Evolutionary conservation across 2,329 filamentous ascomycete genomes (phyloP).

Genomic region (Immersiporthe knoxdaviesiana): DNA sequence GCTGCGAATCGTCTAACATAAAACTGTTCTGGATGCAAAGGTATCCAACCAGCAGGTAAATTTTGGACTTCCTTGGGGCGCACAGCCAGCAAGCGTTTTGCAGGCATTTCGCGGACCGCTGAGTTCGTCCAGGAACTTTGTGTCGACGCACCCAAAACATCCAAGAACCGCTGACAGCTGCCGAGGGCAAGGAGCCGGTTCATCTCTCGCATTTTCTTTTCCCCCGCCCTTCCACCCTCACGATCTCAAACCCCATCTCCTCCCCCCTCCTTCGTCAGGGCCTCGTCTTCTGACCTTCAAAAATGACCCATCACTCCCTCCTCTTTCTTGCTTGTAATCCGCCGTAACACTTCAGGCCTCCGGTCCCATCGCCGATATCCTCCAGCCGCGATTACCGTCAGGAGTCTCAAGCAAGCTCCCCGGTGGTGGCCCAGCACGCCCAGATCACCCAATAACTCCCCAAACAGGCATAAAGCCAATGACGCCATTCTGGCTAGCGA

Average conservation of each 20-base stretch:
- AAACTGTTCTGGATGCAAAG: background rate
- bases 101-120: background rate
- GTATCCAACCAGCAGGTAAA: background rate
- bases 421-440: background rate
- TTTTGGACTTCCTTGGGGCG: background rate
- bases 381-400: conserved; percentile 3
- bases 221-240: background rate
- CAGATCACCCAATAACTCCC: conserved; percentile 14
- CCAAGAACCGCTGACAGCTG: background rate
- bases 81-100: background rate
- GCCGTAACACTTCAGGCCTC: background rate
- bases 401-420: conserved; percentile 1
- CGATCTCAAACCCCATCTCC: too few relatives aligned
- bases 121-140: background rate
- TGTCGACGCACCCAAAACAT: background rate
- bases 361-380: background rate
- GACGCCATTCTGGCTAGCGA: conserved; percentile 25
- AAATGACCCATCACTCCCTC: background rate
- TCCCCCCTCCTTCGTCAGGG: background rate
- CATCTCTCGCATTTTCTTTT: background rate
- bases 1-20: background rate
- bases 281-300: background rate
- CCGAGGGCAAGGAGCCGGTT: background rate
- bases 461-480: conserved; percentile 19
- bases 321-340: background rate